Percentiles rank a stretch among this genome's conserved stretches.
These are phyloP conservation scores for Guyanaporus albipodus DNA, from an alignment of 768 basidiomycete genomes.

Conservation along the genomic window DNA sequence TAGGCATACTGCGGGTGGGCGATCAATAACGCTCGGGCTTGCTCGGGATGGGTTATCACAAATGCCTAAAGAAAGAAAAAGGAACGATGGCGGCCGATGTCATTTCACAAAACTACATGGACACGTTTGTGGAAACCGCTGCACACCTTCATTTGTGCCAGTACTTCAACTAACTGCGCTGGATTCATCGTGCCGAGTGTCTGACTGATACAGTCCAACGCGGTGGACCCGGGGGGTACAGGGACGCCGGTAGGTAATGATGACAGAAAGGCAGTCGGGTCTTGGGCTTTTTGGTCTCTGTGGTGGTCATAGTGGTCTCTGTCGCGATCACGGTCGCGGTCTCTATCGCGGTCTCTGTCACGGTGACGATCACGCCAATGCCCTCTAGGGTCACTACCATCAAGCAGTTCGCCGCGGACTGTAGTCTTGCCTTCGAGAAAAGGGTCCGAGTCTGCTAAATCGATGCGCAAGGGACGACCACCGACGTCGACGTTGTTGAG, in stretches of 20 bases:
- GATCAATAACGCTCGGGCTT: conserved; percentile 74
- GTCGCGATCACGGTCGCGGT: conserved; percentile 53
- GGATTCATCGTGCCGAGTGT: conserved; percentile 83
- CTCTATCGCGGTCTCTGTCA: conserved; percentile 48
- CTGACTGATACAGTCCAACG: conserved; percentile 81
- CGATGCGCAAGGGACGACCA: conserved; percentile 89
- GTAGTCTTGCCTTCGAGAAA: conserved; percentile 90
- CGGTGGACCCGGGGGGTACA: conserved; percentile 62
- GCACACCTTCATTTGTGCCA: conserved; percentile 97
- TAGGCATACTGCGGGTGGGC: conserved; percentile 92
- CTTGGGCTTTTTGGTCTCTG: conserved; percentile 35
- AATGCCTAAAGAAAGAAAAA: conserved; percentile 68
- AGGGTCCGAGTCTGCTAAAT: conserved; percentile 90
- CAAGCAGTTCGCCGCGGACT: conserved; percentile 75
- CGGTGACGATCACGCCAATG: conserved; percentile 47
- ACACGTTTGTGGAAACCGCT: conserved; percentile 17
- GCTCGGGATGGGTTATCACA: conserved; percentile 86
- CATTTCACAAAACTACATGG: conserved; percentile 20
- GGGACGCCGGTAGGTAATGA: conserved; percentile 74
- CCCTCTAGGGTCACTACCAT: conserved; percentile 46
- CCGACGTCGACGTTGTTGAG: conserved; percentile 90
- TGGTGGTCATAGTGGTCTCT: conserved; percentile 31
- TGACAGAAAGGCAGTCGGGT: conserved; percentile 54
- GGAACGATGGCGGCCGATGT: conserved; percentile 8
- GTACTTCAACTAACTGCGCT: conserved; percentile 82